Conservation (phyloP, 192 early-diverging fungal genomes). For the Cladochytrium replicatum region DNA sequence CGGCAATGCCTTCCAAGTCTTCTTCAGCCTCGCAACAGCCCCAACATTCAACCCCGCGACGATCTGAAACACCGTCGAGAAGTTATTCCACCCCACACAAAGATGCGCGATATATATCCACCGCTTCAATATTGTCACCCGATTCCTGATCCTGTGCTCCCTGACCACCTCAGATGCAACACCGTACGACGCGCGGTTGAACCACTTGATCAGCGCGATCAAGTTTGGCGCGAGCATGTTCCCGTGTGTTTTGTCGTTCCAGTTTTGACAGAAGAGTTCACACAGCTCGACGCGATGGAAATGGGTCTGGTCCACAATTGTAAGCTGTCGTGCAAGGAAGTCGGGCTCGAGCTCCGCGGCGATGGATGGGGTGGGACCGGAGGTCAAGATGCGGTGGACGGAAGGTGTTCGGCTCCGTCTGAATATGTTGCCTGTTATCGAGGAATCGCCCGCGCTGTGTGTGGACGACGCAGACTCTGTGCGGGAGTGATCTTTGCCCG, state of each 20-base stretch:
- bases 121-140: slow-evolving; percentile 36
- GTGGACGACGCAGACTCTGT: no score
- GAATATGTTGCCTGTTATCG: no score
- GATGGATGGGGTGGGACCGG: slow-evolving; percentile 5
- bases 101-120: slow-evolving; percentile 45
- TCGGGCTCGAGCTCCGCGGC: slow-evolving; percentile 45
- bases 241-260: slow-evolving; percentile 28
- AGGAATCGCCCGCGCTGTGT: no score
- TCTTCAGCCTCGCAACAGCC: slow-evolving; percentile 57
- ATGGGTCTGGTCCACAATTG: slow-evolving; percentile 59
- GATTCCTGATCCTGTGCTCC: slow-evolving; percentile 23
- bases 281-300: slow-evolving; percentile 54
- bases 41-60: slow-evolving; percentile 66
- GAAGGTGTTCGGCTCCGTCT: no score
- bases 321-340: slow-evolving; percentile 61
- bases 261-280: slow-evolving; percentile 44
- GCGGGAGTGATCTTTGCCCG: no score
- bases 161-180: slow-evolving; percentile 40
- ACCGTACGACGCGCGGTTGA: slow-evolving; percentile 38
- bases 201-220: slow-evolving; percentile 24
- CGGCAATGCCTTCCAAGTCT: slow-evolving; percentile 49
- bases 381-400: slow-evolving; percentile 4
- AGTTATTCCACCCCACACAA: slow-evolving; percentile 47
- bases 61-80: slow-evolving; percentile 69
- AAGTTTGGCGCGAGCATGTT: slow-evolving; percentile 14